These are phyloP conservation scores for Lotus japonicus DNA, from an alignment of 306 rosid genomes.

Conservation along the genomic window DNA sequence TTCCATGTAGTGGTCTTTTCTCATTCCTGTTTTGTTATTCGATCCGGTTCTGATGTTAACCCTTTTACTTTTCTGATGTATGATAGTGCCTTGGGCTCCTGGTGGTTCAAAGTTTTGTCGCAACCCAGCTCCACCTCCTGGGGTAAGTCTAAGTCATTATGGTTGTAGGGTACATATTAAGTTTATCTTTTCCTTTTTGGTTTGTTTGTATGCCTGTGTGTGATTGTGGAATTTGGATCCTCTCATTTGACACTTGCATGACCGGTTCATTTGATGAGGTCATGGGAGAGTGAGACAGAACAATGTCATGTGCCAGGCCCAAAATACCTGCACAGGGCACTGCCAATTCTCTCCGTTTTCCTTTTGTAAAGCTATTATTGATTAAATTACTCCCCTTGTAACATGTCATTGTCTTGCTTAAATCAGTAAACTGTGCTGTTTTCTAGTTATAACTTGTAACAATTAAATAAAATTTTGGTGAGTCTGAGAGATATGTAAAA, in stretches of 20 bases:
- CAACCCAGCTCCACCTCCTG: constrained; percentile 86
- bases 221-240: neutral
- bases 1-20: neutral
- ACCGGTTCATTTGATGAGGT: neutral
- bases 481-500: neutral
- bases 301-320: neutral
- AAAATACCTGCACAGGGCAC: neutral
- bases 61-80: constrained; percentile 16
- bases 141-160: constrained; percentile 51
- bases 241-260: neutral
- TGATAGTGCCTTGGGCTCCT: constrained; percentile 97
- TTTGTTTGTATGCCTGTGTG: neutral
- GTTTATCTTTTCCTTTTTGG: neutral
- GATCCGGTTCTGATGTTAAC: constrained; percentile 1
- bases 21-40: neutral
- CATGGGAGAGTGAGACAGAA: neutral
- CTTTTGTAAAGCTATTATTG: neutral
- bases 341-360: neutral
- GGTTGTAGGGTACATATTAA: neutral
- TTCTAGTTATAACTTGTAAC: no score
- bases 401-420: neutral
- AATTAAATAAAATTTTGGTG: no score
- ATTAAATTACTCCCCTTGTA: neutral
- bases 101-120: constrained; percentile 95
- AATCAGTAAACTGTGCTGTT: neutral